Base-by-base conservation (phyloP, 495 filamentous ascomycete genomes). In the Ramalina intermedia region DNA sequence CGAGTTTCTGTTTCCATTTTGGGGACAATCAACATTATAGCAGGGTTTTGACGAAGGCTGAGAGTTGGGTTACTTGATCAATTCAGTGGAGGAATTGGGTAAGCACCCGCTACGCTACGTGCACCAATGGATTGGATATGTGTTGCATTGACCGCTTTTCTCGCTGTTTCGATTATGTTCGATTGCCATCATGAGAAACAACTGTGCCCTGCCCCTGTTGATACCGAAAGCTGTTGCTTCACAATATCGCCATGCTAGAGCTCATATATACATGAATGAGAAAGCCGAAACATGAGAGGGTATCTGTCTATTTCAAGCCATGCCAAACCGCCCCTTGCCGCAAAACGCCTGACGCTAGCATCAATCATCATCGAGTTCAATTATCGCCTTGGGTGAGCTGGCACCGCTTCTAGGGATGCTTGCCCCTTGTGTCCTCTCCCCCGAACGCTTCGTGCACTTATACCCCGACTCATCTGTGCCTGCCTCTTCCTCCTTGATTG, bases 401-500 rank as follows among this genome's bases (percentile, higher is more conserved):
- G 21, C 17, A 8, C 27, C 27, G 20, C 41, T 44, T 27, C 41
- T 14, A 14, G 20, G 21, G 18, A 26, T 26, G 41, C 41, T 24
- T 2, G 6, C 29, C 7, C 29, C 29, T 13, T 33, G 7, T 33
- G 29, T 33, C 27, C 39, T 37, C 20, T 48, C 23, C 37, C 46
- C 3, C 14, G 37, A 27, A 16, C 7, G 24, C 17, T 12, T 38
- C 39, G 39, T 33, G 14, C 39, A 11, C 39, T 16, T 8, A n/a
- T 18, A 20, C 43, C 41, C 37, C 53, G 18, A 52, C 52, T 16
- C 58, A n/a, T 50, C 50, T 2, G 41, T 51, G 35, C 20, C 56
- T 8, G 69, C 65, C 1, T 58, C 51, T 6, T 63, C 64, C 11
- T 57, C 51, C 27, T 64, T 67, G 27, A 70, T 43, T 11, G 54